These are phyloP conservation scores for Cladophialophora carrionii DNA, from an alignment of 2,329 filamentous ascomycete genomes.

Conservation along the genomic window DNA sequence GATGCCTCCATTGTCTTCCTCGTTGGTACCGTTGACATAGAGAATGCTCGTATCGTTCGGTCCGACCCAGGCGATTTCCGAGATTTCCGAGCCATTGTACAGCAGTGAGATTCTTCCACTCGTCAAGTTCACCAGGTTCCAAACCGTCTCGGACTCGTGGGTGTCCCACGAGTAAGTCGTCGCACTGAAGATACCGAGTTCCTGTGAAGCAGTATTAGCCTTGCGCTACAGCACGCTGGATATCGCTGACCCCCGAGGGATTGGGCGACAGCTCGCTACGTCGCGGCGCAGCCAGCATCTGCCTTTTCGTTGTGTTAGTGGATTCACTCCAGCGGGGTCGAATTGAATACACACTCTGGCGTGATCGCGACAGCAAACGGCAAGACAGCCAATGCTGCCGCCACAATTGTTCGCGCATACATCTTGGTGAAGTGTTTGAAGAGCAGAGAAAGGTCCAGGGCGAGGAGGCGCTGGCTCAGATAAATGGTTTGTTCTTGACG, in stretches of 20 bases:
- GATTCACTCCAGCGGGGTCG: not conserved
- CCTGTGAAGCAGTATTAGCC: conserved; percentile 37
- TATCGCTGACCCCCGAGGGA: conserved; percentile 45
- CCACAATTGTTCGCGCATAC: conserved; percentile 6
- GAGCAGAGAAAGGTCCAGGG: not conserved
- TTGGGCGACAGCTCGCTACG: conserved; percentile 46
- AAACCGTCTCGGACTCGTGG: conserved; percentile 64
- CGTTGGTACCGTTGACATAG: conserved; percentile 57
- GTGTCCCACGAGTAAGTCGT: conserved; percentile 79
- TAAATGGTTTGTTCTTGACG: not conserved
- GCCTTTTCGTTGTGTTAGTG: conserved; percentile 35
- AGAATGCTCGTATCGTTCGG: conserved; percentile 62
- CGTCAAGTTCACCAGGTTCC: conserved; percentile 73
- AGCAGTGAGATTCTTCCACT: conserved; percentile 68
- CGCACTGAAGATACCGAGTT: conserved; percentile 57
- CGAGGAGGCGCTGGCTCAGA: not conserved
- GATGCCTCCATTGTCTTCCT: conserved; percentile 46
- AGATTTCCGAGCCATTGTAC: conserved; percentile 65
- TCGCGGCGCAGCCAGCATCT: conserved; percentile 46
- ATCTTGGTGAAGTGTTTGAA: conserved; percentile 10
- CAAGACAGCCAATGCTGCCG: conserved; percentile 36
- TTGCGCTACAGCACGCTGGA: not conserved
- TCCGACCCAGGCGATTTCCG: conserved; percentile 76
- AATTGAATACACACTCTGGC: conserved; percentile 34
- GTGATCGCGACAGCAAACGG: conserved; percentile 38